Percentiles rank a stretch among this genome's conserved stretches.
Conservation (phyloP, 129 eudicot genomes). For the Silybum marianum region DNA sequence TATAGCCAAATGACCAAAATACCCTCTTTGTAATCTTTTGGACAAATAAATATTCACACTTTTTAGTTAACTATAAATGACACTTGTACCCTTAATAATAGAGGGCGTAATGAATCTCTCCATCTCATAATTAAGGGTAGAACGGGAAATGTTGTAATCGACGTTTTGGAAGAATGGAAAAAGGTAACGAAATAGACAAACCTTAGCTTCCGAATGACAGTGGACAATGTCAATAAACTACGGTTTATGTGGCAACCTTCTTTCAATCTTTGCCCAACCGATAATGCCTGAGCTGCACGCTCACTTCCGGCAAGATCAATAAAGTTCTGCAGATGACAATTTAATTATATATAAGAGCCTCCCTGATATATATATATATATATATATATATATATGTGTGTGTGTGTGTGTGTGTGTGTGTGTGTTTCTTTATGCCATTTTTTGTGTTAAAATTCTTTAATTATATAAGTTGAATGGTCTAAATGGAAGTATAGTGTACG, state of each 20-base stretch:
- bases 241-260: constrained; percentile 99
- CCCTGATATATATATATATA: too few species aligned
- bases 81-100: neutral
- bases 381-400: too few species aligned
- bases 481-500: constrained; percentile 3
- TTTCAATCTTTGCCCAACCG: constrained; percentile 90
- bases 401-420: too few species aligned
- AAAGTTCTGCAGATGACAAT: constrained; percentile 64
- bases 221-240: constrained; percentile 84
- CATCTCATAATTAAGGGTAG: neutral
- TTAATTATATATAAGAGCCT: constrained; percentile 5
- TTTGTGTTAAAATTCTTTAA: neutral
- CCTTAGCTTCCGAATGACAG: constrained; percentile 99
- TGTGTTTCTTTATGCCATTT: neutral
- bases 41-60: neutral
- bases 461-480: neutral
- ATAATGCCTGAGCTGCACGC: constrained; percentile 95
- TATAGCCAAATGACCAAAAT: neutral
- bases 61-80: neutral
- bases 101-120: neutral
- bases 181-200: constrained; percentile 24
- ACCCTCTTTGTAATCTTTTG: neutral
- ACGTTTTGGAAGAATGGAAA: neutral
- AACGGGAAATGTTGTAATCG: neutral
- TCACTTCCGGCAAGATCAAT: constrained; percentile 99